phyloP scores from a whole-genome alignment of 495 filamentous ascomycete genomes.

The Penicillium paxilli region DNA sequence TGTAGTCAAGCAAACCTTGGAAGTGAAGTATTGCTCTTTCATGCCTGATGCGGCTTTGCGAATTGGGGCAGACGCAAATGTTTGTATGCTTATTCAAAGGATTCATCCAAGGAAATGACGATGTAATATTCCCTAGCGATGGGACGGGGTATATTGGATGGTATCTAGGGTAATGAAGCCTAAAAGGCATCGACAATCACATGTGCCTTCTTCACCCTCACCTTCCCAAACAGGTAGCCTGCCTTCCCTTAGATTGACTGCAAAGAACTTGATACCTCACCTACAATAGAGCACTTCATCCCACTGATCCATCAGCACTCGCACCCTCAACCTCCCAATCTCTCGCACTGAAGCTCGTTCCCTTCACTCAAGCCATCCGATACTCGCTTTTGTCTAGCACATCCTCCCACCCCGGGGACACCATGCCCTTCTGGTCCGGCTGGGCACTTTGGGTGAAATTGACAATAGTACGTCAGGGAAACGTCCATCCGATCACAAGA shows the following conservation, averaged over 20 bases:
- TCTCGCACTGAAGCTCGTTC: not conserved
- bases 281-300: not conserved
- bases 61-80: no score
- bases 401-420: not conserved
- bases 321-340: not conserved
- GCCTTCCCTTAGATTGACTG: not conserved
- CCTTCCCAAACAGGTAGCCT: not conserved
- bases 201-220: no score
- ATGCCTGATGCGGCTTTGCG: no score
- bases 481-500: not conserved
- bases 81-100: no score
- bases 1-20: no score
- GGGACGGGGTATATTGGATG: no score
- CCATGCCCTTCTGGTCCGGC: slow-evolving; percentile 64
- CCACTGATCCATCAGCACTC: not conserved
- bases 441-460: slow-evolving; percentile 93
- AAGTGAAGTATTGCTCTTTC: no score
- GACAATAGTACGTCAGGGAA: slow-evolving; percentile 67
- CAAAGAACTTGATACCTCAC: not conserved
- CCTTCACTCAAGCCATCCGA: no score
- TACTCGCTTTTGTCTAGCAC: not conserved
- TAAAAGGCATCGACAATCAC: no score
- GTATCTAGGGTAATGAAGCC: no score
- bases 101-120: no score
- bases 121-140: no score